Conservation (phyloP, 148 eudicot species). For the Camellia sinensis region DNA sequence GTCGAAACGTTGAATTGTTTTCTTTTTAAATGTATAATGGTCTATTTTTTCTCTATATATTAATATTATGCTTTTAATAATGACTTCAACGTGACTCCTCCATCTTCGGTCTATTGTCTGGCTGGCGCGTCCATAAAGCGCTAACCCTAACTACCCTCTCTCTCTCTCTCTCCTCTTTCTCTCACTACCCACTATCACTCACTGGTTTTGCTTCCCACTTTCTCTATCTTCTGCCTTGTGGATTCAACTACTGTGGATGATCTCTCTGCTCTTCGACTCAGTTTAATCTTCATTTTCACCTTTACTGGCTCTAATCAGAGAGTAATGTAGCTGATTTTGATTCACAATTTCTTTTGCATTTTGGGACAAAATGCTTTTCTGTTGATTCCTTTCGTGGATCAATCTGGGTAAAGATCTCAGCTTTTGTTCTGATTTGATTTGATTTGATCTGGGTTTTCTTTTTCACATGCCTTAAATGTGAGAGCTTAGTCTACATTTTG, state of each 20-base stretch:
- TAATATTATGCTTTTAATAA: background rate
- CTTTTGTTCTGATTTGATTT: slow-evolving; percentile 27
- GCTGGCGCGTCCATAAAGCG: slow-evolving; percentile 48
- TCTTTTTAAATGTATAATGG: background rate
- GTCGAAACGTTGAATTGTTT: no score
- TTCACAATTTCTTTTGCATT: slow-evolving; percentile 2
- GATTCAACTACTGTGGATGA: background rate
- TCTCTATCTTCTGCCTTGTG: slow-evolving; percentile 15
- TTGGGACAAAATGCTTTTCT: background rate
- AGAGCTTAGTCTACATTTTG: background rate
- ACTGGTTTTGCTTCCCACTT: no score
- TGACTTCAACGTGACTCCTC: slow-evolving; percentile 30
- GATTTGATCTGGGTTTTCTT: slow-evolving; percentile 15
- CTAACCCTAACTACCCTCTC: slow-evolving; percentile 43
- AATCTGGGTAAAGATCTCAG: slow-evolving; percentile 52
- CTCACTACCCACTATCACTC: slow-evolving; percentile 18
- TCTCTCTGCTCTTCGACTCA: slow-evolving; percentile 9
- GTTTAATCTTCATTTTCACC: background rate
- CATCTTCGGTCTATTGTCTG: slow-evolving; percentile 51
- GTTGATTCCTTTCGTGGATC: slow-evolving; percentile 48
- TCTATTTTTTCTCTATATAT: background rate
- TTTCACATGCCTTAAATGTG: slow-evolving; percentile 10
- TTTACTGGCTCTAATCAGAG: background rate
- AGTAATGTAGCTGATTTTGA: slow-evolving; percentile 7
- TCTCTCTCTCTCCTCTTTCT: slow-evolving; percentile 30